Base-by-base conservation (phyloP, 805 yeast species). In the Candida montana region DNA sequence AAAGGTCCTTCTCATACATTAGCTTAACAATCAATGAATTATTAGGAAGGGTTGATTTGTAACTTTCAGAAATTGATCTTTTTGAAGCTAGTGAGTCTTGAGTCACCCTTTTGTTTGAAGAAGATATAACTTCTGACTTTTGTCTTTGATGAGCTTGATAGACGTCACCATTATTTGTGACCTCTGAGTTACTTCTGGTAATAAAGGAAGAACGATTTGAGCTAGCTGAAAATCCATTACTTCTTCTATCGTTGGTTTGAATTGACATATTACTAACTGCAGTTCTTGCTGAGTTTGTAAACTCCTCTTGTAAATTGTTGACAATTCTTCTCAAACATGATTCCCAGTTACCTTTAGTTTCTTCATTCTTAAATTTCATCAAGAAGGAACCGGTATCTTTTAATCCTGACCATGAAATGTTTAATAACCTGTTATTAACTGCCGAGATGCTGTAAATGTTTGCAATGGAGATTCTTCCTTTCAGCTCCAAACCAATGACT, bases 321-420 rank as follows among this genome's bases (percentile, higher is more conserved):
- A 64, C 72, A 40, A 79, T 61, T 35, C 59, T 63, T 45, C 80
- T 73, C 47, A 84, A 69, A 47, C 88, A 75, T 2, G 67, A 59
- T 44, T 77, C 87, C 98, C 98, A 93, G 59, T 83, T 91, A 44
- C 73, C 74, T 49, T 95, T 71, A 15, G 72, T 71, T 59, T 93
- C 98, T 54, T 90, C 97, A 39, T 83, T 83, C 46, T 83, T 75
- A 62, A 88, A 88, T 42, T 86, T 74, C 57, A 93, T 72, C 15
- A 88, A 77, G 52, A 93, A 89, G 16, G 86, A 79, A 12, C 96
- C 96, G 23, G 85, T 80, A 50, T 90, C 97, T 53, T 79, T 81
- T 39, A 82, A 79, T 8, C 95, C 93, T n/a, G 81, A 77, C 93
- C 93, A 85, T 13, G 85, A 75, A 10, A 83, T 74, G 29, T 81